Conservation (phyloP, 2,329 filamentous ascomycete genomes). For the Ophiobolus disseminans region DNA sequence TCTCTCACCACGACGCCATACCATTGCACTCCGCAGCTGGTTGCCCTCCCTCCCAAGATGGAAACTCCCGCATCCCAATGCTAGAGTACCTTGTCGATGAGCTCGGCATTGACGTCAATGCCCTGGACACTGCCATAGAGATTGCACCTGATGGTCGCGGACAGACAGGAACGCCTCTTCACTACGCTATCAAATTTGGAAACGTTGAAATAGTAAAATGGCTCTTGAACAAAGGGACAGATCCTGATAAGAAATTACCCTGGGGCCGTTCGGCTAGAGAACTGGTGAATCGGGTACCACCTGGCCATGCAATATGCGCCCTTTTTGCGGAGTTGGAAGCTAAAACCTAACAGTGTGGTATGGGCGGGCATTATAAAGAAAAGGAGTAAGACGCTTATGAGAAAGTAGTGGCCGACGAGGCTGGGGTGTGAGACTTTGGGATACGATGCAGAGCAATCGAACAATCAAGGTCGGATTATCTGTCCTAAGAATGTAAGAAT, state of each 20-base stretch:
- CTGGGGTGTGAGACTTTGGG: no score
- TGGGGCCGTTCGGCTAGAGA: constrained; percentile 12
- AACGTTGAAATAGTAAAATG: constrained; percentile 14
- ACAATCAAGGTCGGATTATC: no score
- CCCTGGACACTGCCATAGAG: constrained; percentile 1
- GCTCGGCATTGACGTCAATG: constrained; percentile 9
- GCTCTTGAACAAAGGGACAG: constrained; percentile 16
- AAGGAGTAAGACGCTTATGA: no score
- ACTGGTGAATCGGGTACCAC: no score
- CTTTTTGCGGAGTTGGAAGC: no score
- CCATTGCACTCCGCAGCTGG: constrained; percentile 1
- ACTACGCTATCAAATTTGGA: constrained; percentile 9
- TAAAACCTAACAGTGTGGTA: no score
- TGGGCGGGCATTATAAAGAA: no score
- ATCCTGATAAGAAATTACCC: constrained; percentile 14
- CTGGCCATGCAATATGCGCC: no score
- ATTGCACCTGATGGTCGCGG: background rate
- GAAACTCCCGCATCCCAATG: constrained; percentile 9
- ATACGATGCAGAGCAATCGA: no score
- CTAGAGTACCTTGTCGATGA: constrained; percentile 13
- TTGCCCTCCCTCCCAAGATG: background rate
- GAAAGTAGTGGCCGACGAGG: no score
- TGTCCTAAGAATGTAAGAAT: no score
- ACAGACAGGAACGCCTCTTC: background rate
- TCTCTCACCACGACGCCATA: constrained; percentile 1